Evolutionary conservation across 768 basidiomycete genomes (phyloP).

Genomic region (Boletus pseudo-olivaceus): DNA sequence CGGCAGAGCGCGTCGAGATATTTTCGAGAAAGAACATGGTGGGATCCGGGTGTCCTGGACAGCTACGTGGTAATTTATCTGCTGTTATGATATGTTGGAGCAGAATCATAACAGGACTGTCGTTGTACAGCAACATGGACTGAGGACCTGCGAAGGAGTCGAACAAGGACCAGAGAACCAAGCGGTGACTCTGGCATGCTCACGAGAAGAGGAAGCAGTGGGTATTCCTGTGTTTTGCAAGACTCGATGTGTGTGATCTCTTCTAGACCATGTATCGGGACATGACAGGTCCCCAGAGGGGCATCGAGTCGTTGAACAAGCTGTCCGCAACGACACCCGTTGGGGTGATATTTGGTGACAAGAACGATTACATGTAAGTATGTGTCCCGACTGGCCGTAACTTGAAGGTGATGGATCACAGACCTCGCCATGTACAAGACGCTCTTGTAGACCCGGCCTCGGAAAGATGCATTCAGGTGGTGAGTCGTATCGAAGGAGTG

Average conservation of each 20-base stretch:
- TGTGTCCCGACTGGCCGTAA: background rate
- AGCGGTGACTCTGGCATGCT: conserved; percentile 53
- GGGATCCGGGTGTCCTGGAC: conserved; percentile 53
- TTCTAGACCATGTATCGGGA: conserved; percentile 63
- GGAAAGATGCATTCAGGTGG: conserved; percentile 21
- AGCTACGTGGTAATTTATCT: conserved; percentile 47
- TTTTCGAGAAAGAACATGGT: conserved; percentile 39
- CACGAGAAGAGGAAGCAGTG: conserved; percentile 60
- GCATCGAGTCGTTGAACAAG: conserved; percentile 45
- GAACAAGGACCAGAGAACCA: conserved; percentile 27
- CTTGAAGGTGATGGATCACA: conserved; percentile 4
- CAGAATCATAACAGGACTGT: background rate
- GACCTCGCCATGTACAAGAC: conserved; percentile 33
- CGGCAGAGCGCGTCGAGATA: conserved; percentile 38
- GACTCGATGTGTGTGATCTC: background rate
- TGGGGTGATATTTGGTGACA: conserved; percentile 50
- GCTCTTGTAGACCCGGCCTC: conserved; percentile 25
- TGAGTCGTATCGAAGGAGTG: conserved; percentile 23
- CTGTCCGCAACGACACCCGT: conserved; percentile 42
- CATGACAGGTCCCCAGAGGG: conserved; percentile 48
- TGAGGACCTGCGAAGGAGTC: conserved; percentile 37
- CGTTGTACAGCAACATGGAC: conserved; percentile 41
- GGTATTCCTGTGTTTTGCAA: conserved; percentile 16
- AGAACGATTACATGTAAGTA: conserved; percentile 52
- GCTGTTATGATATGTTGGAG: background rate